Evolutionary conservation across 2,329 filamentous ascomycete species (phyloP).

Genomic region (Colletotrichum paranaense): DNA sequence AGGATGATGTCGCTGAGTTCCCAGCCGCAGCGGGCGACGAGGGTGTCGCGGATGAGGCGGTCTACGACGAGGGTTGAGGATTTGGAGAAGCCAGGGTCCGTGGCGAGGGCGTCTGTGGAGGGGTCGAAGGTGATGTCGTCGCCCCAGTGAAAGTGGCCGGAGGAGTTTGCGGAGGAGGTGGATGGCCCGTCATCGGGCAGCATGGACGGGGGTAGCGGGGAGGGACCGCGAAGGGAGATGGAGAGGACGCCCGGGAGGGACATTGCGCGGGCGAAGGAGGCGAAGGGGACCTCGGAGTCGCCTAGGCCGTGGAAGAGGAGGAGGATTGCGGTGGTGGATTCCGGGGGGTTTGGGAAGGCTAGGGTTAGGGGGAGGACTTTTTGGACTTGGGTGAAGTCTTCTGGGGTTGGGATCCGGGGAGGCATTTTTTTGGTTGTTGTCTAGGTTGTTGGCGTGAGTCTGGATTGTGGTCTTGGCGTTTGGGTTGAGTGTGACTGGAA

Average conservation of each 20-base stretch:
- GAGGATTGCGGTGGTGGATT: slow-evolving; percentile 78
- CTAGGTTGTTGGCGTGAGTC: neutral
- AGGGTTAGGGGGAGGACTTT: slow-evolving; percentile 56
- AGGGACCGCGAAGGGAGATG: slow-evolving; percentile 79
- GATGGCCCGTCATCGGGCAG: slow-evolving; percentile 53
- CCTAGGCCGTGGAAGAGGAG: slow-evolving; percentile 88
- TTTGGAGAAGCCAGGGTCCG: slow-evolving; percentile 70
- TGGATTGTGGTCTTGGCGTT: neutral
- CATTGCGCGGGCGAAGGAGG: slow-evolving; percentile 74
- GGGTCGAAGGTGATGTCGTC: slow-evolving; percentile 70
- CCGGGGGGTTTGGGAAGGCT: slow-evolving; percentile 63
- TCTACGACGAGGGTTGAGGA: slow-evolving; percentile 59
- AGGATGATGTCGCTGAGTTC: slow-evolving; percentile 68
- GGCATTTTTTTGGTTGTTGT: slow-evolving; percentile 46
- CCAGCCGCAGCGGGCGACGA: slow-evolving; percentile 70
- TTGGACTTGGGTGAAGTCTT: slow-evolving; percentile 60
- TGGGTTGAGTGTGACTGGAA: neutral
- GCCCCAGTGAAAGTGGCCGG: slow-evolving; percentile 70
- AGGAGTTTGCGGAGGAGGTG: slow-evolving; percentile 14
- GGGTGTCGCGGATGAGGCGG: slow-evolving; percentile 60
- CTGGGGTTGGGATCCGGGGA: slow-evolving; percentile 60
- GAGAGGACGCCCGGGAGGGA: slow-evolving; percentile 81
- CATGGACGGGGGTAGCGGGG: slow-evolving; percentile 75
- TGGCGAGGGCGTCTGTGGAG: slow-evolving; percentile 64
- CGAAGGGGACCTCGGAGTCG: slow-evolving; percentile 77